Percentiles rank a stretch among this genome's conserved stretches.
phyloP scores from a whole-genome alignment of 306 rosid genomes.

The Carpinus fangiana region DNA sequence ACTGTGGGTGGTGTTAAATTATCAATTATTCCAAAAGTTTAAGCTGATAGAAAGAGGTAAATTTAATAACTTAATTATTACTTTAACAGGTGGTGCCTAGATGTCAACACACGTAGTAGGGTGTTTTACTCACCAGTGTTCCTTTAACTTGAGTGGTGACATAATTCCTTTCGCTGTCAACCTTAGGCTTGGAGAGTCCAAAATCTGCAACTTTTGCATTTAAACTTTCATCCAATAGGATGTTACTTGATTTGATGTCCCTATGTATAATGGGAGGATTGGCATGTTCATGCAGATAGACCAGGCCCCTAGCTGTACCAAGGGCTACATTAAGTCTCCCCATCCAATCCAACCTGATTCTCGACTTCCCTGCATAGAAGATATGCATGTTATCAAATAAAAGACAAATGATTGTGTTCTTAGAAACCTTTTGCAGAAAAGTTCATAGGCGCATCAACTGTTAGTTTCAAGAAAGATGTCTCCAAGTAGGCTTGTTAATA shows the following conservation, averaged over 20 bases:
- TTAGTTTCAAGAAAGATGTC: background rate
- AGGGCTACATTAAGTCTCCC: conserved; percentile 45
- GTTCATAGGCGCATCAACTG: background rate
- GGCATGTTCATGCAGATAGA: conserved; percentile 66
- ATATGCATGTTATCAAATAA: background rate
- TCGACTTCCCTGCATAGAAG: conserved; percentile 39
- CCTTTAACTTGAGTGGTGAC: conserved; percentile 61
- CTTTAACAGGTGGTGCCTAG: too few relatives aligned
- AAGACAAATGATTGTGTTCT: background rate
- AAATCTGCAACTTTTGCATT: conserved; percentile 68
- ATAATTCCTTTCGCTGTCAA: conserved; percentile 44
- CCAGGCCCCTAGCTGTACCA: conserved; percentile 57
- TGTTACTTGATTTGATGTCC: conserved; percentile 66
- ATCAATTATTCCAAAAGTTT: too few relatives aligned
- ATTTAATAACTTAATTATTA: too few relatives aligned
- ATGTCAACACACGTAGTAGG: too few relatives aligned
- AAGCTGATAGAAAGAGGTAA: too few relatives aligned
- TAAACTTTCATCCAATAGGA: conserved; percentile 49
- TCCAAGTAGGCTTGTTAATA: background rate
- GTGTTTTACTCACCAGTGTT: conserved; percentile 43
- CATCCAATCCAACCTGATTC: conserved; percentile 49
- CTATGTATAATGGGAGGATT: conserved; percentile 73
- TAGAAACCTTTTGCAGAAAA: background rate
- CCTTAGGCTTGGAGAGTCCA: conserved; percentile 60
- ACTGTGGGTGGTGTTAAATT: too few relatives aligned